Conservation (phyloP, 805 yeast species). For the Yamadazyma takamatsuzukensis region DNA sequence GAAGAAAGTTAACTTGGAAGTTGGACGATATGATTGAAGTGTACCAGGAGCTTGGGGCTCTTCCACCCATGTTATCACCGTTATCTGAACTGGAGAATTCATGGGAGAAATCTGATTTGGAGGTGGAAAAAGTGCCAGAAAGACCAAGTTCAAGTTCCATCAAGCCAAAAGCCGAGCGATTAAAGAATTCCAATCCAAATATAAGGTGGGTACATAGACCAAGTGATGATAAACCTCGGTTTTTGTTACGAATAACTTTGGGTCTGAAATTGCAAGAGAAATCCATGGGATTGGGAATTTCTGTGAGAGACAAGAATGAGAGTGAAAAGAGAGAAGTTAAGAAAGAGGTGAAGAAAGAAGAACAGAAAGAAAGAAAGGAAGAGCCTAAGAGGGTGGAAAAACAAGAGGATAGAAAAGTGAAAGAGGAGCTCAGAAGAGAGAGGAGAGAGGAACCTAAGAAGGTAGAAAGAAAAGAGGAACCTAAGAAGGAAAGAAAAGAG, state of each 20-base stretch:
- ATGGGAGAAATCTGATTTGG: too few species aligned
- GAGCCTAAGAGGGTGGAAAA: background rate
- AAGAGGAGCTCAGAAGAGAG: background rate
- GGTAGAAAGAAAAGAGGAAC: too few species aligned
- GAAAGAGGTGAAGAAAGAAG: background rate
- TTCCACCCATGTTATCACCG: conserved; percentile 40
- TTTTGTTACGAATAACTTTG: conserved; percentile 15
- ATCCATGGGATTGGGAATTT: conserved; percentile 6
- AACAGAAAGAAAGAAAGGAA: background rate
- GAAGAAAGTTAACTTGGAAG: conserved; percentile 24
- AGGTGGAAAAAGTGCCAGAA: conserved; percentile 1
- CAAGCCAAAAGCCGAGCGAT: background rate
- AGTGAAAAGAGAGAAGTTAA: background rate
- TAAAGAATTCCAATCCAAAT: conserved; percentile 6
- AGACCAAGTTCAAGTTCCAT: conserved; percentile 1
- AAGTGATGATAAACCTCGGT: conserved; percentile 17
- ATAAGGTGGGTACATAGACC: conserved; percentile 28
- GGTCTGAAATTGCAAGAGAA: background rate
- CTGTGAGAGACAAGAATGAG: conserved; percentile 2
- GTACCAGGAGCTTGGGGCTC: conserved; percentile 27
- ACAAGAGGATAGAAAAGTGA: background rate
- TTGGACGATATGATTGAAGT: conserved; percentile 35
- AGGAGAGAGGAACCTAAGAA: too few species aligned
- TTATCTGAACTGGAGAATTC: background rate
- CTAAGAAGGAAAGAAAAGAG: too few species aligned